These are phyloP conservation scores for Arthrobotrys megalospora DNA, from an alignment of 2,329 filamentous ascomycete genomes.

Conservation along the genomic window DNA sequence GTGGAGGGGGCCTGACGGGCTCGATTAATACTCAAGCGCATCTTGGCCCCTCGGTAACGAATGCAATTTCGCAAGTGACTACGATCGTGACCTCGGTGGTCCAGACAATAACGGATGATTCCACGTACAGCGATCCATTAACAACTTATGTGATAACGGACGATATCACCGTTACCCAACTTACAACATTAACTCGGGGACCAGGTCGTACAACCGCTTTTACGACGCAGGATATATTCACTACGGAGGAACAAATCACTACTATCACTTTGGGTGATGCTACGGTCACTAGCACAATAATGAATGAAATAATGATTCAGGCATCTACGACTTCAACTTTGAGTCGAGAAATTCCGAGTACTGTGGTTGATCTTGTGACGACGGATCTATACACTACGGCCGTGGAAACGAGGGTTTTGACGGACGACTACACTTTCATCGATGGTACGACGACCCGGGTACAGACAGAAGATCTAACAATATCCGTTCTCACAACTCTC, in stretches of 20 bases:
- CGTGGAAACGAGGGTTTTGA: conserved; percentile 27
- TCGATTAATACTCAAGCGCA: conserved; percentile 21
- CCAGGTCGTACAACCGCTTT: neutral
- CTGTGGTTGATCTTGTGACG: conserved; percentile 13
- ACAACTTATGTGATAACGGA: conserved; percentile 21
- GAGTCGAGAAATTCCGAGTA: conserved; percentile 8
- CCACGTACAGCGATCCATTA: conserved; percentile 9
- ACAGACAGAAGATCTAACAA: conserved; percentile 23
- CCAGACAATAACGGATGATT: conserved; percentile 2
- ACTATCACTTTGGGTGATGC: conserved; percentile 7
- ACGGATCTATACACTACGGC: conserved; percentile 25
- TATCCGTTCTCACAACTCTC: conserved; percentile 33
- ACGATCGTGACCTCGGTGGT: neutral
- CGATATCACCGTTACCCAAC: conserved; percentile 1
- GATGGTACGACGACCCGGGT: conserved; percentile 5
- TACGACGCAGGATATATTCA: conserved; percentile 14
- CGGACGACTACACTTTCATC: conserved; percentile 29
- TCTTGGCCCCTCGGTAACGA: conserved; percentile 1
- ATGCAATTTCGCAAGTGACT: neutral
- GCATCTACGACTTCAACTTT: conserved; percentile 5
- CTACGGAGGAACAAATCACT: conserved; percentile 7
- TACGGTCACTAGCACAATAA: conserved; percentile 26
- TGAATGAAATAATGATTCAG: neutral
- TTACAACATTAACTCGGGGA: conserved; percentile 6
- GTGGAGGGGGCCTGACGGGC: conserved; percentile 1